Base-by-base conservation (phyloP, 345 rosid genomes). In the Lenwebbia sp. region DNA sequence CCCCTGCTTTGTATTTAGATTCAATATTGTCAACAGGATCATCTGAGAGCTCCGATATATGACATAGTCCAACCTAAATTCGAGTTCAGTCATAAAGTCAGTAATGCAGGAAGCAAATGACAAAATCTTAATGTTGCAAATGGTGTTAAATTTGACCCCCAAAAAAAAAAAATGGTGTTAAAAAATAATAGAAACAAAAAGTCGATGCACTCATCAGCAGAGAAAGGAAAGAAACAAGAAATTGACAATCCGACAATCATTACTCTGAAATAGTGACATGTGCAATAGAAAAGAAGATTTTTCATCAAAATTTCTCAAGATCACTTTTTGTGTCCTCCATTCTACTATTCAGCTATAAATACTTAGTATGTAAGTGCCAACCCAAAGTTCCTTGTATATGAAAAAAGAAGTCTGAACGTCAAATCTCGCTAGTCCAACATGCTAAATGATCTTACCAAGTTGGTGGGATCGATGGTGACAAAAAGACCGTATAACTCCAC, bases 21-120 rank as follows among this genome's bases (percentile, higher is more conserved):
- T 92, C 93, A 52, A 96, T 86, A 83, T 92, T 92, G 87, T 91
- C 93, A 40, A 94, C 84, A 54, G 75, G 93, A 74, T 92, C 94
- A 84, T 94, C 98, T 17, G 96, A 89, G 87, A 97, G 91, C 91
- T 97, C 93, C 5, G 99, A 94, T 82, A 90, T 89, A 88, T 97
- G 99, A 87, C 99, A 97, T 83, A 97, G 92, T 76, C 99, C 99
- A 90, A 96, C 99, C 99, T 97, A 25, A 28, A 56, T 28, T 81
- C n/a, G 6, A 53, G 52, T 65, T 4, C 53, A 17, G 10, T 21
- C 23, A 62, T 25, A 85, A 41, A 55, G 55, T 62, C 81, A 70
- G 81, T 37, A 33, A 70, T 84, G 58, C 62, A 83, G 44, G 47
- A 83, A 52, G 49, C 41, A 57, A 83, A 83, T 50, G 54, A 54